Base-by-base conservation (phyloP, 805 yeast genomes). In the Ogataea glucozyma region DNA sequence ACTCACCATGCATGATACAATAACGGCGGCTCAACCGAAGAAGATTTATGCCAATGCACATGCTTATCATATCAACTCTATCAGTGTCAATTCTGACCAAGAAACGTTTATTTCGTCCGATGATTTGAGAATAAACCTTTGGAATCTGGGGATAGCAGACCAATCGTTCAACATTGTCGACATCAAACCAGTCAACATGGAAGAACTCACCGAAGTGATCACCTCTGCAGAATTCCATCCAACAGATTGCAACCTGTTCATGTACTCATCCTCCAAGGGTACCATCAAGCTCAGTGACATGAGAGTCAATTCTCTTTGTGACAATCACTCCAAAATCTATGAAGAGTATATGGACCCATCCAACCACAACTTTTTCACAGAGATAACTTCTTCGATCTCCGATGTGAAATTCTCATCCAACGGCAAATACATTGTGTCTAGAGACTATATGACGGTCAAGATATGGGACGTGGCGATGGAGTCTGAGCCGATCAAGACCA, bases 391-490 rank as follows among this genome's bases (percentile, higher is more conserved):
- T 26, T 83, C 93, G 32, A 93, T 93, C 46, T 83, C 95, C 22
- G 99, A 93, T 70, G 95, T 90, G 44, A 86, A 89, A 64, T 93
- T 93, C 64, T 80, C 93, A 55, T 78, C 83, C 43, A 88, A 91
- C 65, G 99, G 99, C 32, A 78, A 93, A 56, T 89, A 93, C 66
- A 87, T 93, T 62, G 96, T 91, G n/a, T 81, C 95, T 31, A 81
- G 99, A 62, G 99, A 93, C 72, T 93, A 93, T 66, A 79, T 93
- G 86, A 88, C 97, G 9, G 96, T 91, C 24, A 93, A 93, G 68
- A 85, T 93, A 54, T 93, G 99, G 99, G 99, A 93, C 71, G 77
- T 93, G 49, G 88, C 88, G 52, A 93, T 93, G 99, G 97, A 93
- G 67, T 83, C 82, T 52, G 88, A 85, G 65, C 99, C 99, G 26